Evolutionary conservation across 1,139 yeast species (phyloP).

Genomic region (Meyerozyma athensensis): DNA sequence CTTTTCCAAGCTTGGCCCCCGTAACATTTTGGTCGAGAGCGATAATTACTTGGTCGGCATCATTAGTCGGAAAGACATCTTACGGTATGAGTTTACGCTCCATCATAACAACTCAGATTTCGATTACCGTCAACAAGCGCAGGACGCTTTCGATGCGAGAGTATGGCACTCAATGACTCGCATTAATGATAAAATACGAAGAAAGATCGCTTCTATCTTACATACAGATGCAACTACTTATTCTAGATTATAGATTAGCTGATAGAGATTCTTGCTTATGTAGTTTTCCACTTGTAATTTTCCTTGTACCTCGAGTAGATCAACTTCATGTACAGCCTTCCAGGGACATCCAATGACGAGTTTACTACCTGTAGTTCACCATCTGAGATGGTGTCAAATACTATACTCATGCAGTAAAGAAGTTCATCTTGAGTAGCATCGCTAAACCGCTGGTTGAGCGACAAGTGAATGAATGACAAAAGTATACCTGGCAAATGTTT

Average conservation of each 20-base stretch:
- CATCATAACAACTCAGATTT: conserved; percentile 20
- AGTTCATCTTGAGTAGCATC: conserved; percentile 47
- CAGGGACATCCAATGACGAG: conserved; percentile 65
- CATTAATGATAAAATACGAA: not conserved
- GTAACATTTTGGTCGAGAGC: conserved; percentile 59
- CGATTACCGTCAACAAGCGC: conserved; percentile 10
- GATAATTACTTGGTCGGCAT: conserved; percentile 56
- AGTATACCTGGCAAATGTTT: conserved; percentile 61
- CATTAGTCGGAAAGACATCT: conserved; percentile 62
- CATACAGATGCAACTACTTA: not conserved
- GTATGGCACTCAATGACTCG: conserved; percentile 35
- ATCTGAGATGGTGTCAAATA: conserved; percentile 67
- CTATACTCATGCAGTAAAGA: conserved; percentile 51
- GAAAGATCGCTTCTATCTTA: not conserved
- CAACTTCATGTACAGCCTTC: conserved; percentile 62
- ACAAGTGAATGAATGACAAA: conserved; percentile 47
- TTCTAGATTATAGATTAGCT: not conserved
- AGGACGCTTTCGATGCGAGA: conserved; percentile 26
- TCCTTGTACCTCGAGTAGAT: conserved; percentile 70
- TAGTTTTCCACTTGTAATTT: conserved; percentile 81
- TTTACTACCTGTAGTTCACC: conserved; percentile 64
- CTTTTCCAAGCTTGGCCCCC: conserved; percentile 78
- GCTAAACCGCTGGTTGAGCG: conserved; percentile 48
- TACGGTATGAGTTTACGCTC: conserved; percentile 46
- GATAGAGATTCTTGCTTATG: conserved; percentile 5